These are phyloP conservation scores for Penicillium aurantiogriseum DNA, from an alignment of 2,329 filamentous ascomycete genomes.

Conservation along the genomic window DNA sequence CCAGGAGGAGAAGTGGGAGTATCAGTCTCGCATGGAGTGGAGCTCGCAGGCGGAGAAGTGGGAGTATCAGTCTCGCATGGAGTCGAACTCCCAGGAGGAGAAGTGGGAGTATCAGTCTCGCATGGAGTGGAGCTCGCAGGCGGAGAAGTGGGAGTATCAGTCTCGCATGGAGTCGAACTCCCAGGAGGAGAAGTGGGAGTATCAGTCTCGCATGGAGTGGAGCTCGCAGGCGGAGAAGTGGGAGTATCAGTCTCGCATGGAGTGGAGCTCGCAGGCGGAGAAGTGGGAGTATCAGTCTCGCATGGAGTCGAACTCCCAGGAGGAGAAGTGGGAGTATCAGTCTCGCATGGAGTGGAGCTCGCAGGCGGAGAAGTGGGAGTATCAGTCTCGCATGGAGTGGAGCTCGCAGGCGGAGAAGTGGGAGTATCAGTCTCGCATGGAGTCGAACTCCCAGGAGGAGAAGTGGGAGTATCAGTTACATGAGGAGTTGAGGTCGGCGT, in stretches of 20 bases:
- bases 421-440: no score
- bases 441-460: background rate
- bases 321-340: no score
- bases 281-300: background rate
- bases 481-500: slow-evolving; percentile 1
- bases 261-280: slow-evolving; percentile 7
- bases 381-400: no score
- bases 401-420: no score
- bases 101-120: no score
- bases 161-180: no score
- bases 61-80: no score
- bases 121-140: no score
- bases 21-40: background rate
- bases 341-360: no score
- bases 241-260: background rate
- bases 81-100: no score
- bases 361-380: no score
- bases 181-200: background rate
- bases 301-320: background rate
- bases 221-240: background rate
- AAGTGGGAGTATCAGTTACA: background rate
- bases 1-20: slow-evolving; percentile 4
- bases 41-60: background rate
- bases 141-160: no score
- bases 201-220: slow-evolving; percentile 4